phyloP scores from a whole-genome alignment of 2,329 filamentous ascomycete species.

The Cadophora luteo-olivacea region DNA sequence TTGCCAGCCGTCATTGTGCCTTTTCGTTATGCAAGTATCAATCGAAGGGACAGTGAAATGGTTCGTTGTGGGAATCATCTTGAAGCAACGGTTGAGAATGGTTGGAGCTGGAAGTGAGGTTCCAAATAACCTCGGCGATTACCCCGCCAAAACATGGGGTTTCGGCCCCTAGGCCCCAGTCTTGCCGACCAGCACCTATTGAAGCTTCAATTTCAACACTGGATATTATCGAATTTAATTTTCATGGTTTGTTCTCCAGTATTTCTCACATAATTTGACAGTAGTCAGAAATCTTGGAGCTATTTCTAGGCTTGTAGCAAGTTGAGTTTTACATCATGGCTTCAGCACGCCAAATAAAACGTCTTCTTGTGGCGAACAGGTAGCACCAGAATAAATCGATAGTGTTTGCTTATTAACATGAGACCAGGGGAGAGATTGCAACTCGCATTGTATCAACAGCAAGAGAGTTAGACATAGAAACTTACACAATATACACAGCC shows the following conservation, averaged over 20 bases:
- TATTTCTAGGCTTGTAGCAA: too few relatives aligned
- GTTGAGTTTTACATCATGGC: constrained; percentile 7
- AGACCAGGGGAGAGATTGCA: constrained; percentile 66
- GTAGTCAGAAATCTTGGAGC: neutral
- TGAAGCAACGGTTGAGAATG: neutral
- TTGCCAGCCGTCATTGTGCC: constrained; percentile 27
- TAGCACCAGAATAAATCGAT: constrained; percentile 33
- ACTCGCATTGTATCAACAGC: constrained; percentile 64
- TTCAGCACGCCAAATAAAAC: constrained; percentile 49
- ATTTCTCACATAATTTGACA: neutral
- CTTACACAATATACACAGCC: constrained; percentile 60
- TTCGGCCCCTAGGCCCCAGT: constrained; percentile 8
- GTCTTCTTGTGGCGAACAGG: constrained; percentile 61
- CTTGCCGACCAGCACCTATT: neutral
- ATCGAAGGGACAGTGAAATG: neutral
- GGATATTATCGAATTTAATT: neutral
- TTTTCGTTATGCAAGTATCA: neutral
- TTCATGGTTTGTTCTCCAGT: neutral
- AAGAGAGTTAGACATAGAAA: constrained; percentile 63
- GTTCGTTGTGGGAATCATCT: neutral
- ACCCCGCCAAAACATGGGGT: constrained; percentile 21
- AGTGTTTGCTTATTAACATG: neutral
- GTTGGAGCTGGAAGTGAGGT: constrained; percentile 2
- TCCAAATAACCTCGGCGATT: constrained; percentile 19
- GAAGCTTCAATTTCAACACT: neutral